Evolutionary conservation across 345 rosid species (phyloP).

Genomic region (Ailanthus altissimus): DNA sequence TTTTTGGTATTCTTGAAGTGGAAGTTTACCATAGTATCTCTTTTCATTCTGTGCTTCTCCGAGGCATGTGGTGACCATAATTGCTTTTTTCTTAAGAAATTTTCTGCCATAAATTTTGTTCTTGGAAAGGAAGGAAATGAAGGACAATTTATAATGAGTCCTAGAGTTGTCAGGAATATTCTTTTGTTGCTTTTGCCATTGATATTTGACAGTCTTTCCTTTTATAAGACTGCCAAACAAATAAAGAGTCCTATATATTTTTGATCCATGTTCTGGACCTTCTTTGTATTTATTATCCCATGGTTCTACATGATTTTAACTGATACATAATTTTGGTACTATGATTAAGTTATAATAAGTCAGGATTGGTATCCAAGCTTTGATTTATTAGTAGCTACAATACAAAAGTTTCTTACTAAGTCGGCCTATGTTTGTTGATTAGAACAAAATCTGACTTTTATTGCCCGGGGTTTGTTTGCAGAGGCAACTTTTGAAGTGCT

Average conservation of each 20-base stretch:
- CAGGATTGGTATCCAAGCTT: neutral
- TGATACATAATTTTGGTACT: neutral
- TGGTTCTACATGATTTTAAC: neutral
- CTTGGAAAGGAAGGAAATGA: neutral
- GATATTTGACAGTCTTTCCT: neutral
- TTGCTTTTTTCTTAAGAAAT: neutral
- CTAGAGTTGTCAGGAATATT: no score
- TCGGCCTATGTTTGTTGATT: neutral
- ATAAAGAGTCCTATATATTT: neutral
- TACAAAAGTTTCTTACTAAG: neutral
- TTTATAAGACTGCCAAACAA: neutral
- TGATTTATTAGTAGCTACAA: neutral
- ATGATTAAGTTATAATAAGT: neutral
- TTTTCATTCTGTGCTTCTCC: neutral
- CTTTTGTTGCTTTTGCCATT: no score
- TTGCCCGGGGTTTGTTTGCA: slow-evolving; percentile 36
- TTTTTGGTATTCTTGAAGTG: neutral
- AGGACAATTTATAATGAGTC: neutral
- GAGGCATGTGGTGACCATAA: neutral
- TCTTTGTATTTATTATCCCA: neutral
- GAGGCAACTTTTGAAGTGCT: slow-evolving; percentile 97
- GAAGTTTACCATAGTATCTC: no score
- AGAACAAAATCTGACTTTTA: neutral
- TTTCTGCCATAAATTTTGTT: neutral
- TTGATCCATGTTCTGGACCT: neutral